These are phyloP conservation scores for Colletotrichum filicis DNA, from an alignment of 2,329 filamentous ascomycete genomes.

Conservation along the genomic window DNA sequence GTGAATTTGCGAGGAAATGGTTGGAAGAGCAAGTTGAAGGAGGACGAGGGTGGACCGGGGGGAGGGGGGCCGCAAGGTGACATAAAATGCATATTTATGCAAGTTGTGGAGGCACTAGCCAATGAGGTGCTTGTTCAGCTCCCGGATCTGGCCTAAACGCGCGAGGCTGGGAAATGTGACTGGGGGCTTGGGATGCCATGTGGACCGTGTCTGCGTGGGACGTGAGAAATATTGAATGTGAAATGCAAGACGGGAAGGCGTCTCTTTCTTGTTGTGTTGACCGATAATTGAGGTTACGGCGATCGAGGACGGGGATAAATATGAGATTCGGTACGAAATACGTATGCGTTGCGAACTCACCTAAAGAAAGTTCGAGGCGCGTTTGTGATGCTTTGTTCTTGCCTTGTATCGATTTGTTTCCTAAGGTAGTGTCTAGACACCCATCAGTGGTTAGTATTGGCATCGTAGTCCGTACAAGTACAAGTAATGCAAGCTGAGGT, in stretches of 20 bases:
- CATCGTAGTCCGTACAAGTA: not conserved
- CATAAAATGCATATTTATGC: conserved; percentile 37
- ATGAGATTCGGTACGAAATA: not conserved
- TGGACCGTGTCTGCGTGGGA: conserved; percentile 11
- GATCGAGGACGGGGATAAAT: not conserved
- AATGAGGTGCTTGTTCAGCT: conserved; percentile 4
- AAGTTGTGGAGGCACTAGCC: conserved; percentile 14
- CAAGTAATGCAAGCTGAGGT: not conserved
- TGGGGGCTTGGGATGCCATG: conserved; percentile 16
- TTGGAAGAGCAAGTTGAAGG: conserved; percentile 33
- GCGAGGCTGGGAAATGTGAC: conserved; percentile 33
- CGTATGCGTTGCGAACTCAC: conserved; percentile 3
- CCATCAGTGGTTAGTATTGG: not conserved
- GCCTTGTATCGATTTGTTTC: not conserved
- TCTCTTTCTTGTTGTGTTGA: not conserved
- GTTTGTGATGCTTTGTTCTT: not conserved
- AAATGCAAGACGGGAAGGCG: conserved; percentile 25
- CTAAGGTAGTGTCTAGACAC: not conserved
- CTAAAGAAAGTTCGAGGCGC: not conserved
- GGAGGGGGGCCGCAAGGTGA: conserved; percentile 1
- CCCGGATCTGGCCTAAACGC: conserved; percentile 22
- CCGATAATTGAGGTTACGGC: not conserved
- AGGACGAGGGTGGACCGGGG: conserved; percentile 1
- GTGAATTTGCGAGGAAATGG: conserved; percentile 40
- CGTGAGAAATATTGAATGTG: conserved; percentile 11